Base-by-base conservation (phyloP, 768 basidiomycete genomes). In the Phlebiopsis gigantea region DNA sequence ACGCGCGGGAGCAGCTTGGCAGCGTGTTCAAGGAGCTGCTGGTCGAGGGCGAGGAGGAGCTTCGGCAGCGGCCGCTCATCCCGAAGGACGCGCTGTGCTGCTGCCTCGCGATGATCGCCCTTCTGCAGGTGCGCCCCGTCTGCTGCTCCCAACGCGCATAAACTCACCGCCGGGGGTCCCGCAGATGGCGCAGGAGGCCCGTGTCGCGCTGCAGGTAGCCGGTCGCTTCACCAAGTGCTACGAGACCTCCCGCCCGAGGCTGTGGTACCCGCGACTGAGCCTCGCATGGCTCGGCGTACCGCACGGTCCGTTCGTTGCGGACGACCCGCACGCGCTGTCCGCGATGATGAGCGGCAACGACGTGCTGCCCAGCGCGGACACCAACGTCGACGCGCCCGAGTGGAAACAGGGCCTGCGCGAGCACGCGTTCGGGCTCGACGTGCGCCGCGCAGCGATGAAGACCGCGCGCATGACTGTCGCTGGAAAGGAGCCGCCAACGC, bases 151-250 rank as follows among this genome's bases (percentile, higher is more conserved):
- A 29, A n/a, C 8, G 26, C 10, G 6, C 31, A 14, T 34, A 14
- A 34, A 14, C 6, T 34, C 14, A 6, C 31, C 31, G 31, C 31
- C 14, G 31, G n/a, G n/a, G 17, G 17, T 39, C 2, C 12, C 34
- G 15, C 52, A 79, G 77, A 77, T 78, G 74, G 75, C 75, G 1
- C 71, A 75, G 19, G 75, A 78, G 45, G 64, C 73, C 53, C 67
- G 63, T 22, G 60, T 62, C 19, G 75, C 73, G 24, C 57, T 79
- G 29, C 62, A 67, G 19, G 65, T 75, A 6, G 67, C 70, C 1
- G 54, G 63, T 24, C 67, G 65, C 5, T 67, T 74, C 43, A 61
- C 69, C 0, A 59, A 55, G 10, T 61, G 61, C 9, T 71, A 76
- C 60, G 68, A 72, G 28, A 56, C 64, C 25, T 71, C 72, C 2